Evolutionary conservation across 352 stramenopile genomes (phyloP).

Genomic region (Pythium dissimile): DNA sequence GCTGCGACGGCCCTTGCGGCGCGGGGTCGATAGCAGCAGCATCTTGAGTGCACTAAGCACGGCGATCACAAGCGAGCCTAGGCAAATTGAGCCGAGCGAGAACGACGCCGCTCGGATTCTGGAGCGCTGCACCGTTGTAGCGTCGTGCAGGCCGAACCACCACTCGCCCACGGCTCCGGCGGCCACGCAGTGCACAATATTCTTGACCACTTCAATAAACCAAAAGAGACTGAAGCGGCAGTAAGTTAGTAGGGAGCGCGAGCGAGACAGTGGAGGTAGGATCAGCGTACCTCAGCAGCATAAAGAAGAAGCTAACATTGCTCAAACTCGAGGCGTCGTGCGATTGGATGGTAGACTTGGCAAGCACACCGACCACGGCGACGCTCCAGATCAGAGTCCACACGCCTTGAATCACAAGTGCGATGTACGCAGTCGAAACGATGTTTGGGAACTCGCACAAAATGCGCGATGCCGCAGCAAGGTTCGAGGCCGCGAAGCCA

Average conservation of each 20-base stretch:
- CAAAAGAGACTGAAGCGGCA: conserved; percentile 59
- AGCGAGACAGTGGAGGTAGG: background rate
- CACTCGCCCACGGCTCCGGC: conserved; percentile 79
- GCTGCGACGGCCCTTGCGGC: conserved; percentile 56
- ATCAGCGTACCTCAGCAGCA: conserved; percentile 66
- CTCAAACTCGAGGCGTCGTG: conserved; percentile 61
- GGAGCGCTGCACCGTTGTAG: conserved; percentile 66
- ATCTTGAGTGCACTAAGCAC: conserved; percentile 61
- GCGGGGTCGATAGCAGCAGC: conserved; percentile 59
- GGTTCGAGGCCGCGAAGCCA: conserved; percentile 76
- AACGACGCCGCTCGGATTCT: conserved; percentile 63
- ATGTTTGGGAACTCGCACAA: conserved; percentile 73
- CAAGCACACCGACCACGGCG: conserved; percentile 68
- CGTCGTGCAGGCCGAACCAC: conserved; percentile 78
- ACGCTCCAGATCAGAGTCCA: conserved; percentile 81
- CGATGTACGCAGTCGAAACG: conserved; percentile 61
- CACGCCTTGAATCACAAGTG: conserved; percentile 49
- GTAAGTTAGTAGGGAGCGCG: background rate
- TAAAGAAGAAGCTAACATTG: conserved; percentile 83
- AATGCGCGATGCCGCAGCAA: conserved; percentile 66
- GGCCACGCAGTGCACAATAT: conserved; percentile 83
- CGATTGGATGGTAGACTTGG: conserved; percentile 41
- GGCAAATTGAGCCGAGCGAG: conserved; percentile 80
- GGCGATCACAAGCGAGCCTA: conserved; percentile 79
- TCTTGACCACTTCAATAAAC: conserved; percentile 83